Conservation (phyloP, 441 rosid genomes). For the Omphalea diandra region DNA sequence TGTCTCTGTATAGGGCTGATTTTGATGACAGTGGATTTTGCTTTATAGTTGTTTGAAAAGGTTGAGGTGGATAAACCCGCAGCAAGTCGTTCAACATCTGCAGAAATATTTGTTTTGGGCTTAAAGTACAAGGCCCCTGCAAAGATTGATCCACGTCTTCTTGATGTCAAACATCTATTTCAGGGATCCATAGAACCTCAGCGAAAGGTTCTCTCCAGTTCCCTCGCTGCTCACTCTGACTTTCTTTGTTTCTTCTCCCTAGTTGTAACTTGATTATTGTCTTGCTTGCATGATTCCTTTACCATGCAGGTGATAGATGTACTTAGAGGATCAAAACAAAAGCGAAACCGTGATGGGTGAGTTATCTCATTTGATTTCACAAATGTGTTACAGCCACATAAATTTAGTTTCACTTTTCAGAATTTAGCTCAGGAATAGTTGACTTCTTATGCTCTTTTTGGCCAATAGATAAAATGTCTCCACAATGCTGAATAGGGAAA, state of each 20-base stretch:
- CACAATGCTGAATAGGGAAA: neutral
- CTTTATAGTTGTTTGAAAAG: constrained; percentile 73
- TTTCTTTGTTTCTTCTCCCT: neutral
- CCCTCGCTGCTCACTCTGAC: neutral
- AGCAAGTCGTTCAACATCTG: constrained; percentile 89
- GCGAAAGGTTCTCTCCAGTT: constrained; percentile 40
- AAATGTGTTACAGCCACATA: neutral
- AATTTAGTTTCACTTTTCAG: no score
- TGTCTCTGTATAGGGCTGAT: neutral
- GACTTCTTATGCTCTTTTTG: neutral
- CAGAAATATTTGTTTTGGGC: constrained; percentile 80
- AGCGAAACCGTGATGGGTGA: constrained; percentile 88
- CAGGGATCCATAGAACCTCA: constrained; percentile 64
- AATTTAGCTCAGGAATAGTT: neutral
- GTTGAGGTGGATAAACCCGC: constrained; percentile 90
- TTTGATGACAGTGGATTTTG: constrained; percentile 13
- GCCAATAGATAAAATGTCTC: neutral
- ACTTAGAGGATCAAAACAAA: constrained; percentile 64
- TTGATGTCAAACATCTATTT: constrained; percentile 73
- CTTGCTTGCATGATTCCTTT: constrained; percentile 19
- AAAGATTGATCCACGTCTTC: constrained; percentile 84
- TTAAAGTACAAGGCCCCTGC: constrained; percentile 86
- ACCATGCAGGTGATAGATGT: constrained; percentile 78
- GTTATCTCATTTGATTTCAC: constrained; percentile 12
- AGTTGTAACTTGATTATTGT: neutral